Base-by-base conservation (phyloP, 495 filamentous ascomycete species). In the Penicillium herquei region DNA sequence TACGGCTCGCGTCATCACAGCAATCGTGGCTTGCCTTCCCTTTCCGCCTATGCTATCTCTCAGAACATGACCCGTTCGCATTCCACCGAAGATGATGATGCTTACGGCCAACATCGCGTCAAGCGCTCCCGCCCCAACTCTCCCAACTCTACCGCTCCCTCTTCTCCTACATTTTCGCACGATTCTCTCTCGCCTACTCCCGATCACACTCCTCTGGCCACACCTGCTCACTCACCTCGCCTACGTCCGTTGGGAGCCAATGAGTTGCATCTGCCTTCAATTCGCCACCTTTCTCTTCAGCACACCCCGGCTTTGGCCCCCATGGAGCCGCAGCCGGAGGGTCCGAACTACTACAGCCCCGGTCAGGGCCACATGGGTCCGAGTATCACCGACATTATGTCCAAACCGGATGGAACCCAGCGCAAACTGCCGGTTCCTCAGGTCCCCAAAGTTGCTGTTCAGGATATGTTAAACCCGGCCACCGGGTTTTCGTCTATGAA, bases 111-210 rank as follows among this genome's bases (percentile, higher is more conserved):
- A 39, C 84, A 90, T 37, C 83, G 86, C 52, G 84, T 86, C 32
- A 96, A 96, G 78, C 84, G 89, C 43, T 96, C 92, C 51, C 79
- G 94, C 52, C 94, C 94, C 37, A 91, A 90, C 69, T 96, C 95
- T 5, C 95, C 94, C 13, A 87, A 91, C 70, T 96, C 91, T 39
- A 98, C 94, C 3, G 93, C 92, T 17, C 94, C 94, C 30, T 95
- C 93, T 30, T 98, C 94, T 2, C 94, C 94, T n/a, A 96, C 91
- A 33, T 98, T 96, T 75, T 96, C 94, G 6, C 90, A 96, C 72
- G 93, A 95, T 76, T 96, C 92, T 8, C 84, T 91, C 21, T 98
- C 95, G 1, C 95, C 94, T 1, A 98, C 94, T 2, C 95, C 94
- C 2, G 94, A 97, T 65, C 92, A 96, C 78, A 98, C 95, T 12